Conservation (phyloP, 495 filamentous ascomycete genomes). For the Echria macrotheca region DNA sequence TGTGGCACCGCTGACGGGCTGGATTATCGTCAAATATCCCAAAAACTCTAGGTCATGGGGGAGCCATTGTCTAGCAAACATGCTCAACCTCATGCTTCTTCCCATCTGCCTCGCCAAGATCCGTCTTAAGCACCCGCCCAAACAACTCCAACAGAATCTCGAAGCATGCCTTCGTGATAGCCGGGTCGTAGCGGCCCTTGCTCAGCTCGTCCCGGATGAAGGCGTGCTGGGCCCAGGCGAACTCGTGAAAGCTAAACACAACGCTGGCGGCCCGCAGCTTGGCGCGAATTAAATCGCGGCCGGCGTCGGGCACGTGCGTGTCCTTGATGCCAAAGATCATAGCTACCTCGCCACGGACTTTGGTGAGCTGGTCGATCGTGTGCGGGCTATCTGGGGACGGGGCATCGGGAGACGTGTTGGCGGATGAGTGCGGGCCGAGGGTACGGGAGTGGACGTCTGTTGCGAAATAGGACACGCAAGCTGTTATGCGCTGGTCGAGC, state of each 20-base stretch:
- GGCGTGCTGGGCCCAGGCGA: constrained; percentile 88
- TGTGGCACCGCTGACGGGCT: too few relatives aligned
- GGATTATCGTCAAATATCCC: too few relatives aligned
- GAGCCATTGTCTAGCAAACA: constrained; percentile 22
- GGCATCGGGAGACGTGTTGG: constrained; percentile 28
- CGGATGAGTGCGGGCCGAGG: constrained; percentile 48
- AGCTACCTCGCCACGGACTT: constrained; percentile 73
- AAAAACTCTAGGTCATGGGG: too few relatives aligned
- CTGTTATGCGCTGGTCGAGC: constrained; percentile 68
- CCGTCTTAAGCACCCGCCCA: constrained; percentile 66
- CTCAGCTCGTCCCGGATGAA: constrained; percentile 95
- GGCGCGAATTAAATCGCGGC: constrained; percentile 79
- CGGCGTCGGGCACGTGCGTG: constrained; percentile 80
- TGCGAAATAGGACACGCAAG: constrained; percentile 83
- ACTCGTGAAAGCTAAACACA: constrained; percentile 79
- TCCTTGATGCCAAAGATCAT: constrained; percentile 93
- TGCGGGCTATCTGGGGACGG: constrained; percentile 31
- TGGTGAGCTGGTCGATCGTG: constrained; percentile 42
- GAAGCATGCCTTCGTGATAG: constrained; percentile 82
- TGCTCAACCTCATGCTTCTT: constrained; percentile 22
- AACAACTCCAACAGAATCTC: constrained; percentile 88
- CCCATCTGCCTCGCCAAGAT: constrained; percentile 56
- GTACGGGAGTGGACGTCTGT: constrained; percentile 82
- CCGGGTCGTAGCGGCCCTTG: constrained; percentile 90
- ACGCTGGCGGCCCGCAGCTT: constrained; percentile 73